Conservation (phyloP, 768 basidiomycete genomes). For the Rubroboletus pulcherrimus region DNA sequence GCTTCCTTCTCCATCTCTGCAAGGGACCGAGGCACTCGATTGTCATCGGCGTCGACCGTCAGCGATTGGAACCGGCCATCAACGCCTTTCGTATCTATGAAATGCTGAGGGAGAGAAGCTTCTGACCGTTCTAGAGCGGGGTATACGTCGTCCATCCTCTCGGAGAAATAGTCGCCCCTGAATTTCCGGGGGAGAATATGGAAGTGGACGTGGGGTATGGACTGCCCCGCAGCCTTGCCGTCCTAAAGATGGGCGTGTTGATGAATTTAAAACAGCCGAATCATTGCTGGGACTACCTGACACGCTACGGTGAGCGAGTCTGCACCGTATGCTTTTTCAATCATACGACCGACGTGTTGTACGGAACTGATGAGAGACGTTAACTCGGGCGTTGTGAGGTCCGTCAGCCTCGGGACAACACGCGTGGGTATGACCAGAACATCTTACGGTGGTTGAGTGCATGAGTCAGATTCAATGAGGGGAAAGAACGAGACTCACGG, state of each 20-base stretch:
- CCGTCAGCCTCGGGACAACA: slow-evolving; percentile 52
- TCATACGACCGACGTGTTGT: slow-evolving; percentile 69
- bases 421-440: slow-evolving; percentile 60
- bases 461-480: no score
- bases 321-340: slow-evolving; percentile 80
- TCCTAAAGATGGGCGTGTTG: slow-evolving; percentile 49
- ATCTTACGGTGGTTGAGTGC: slow-evolving; percentile 36
- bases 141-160: slow-evolving; percentile 70
- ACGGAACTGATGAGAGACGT: slow-evolving; percentile 77
- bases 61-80: slow-evolving; percentile 36
- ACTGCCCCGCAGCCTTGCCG: slow-evolving; percentile 80
- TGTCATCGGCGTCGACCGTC: slow-evolving; percentile 68
- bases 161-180: slow-evolving; percentile 62
- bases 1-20: slow-evolving; percentile 85
- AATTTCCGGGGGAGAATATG: slow-evolving; percentile 84
- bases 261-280: background rate
- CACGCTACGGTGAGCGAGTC: slow-evolving; percentile 85
- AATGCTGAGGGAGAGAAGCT: slow-evolving; percentile 41
- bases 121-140: slow-evolving; percentile 71
- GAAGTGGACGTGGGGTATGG: slow-evolving; percentile 81
- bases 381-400: slow-evolving; percentile 64
- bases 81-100: slow-evolving; percentile 20
- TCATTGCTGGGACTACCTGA: slow-evolving; percentile 52
- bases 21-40: slow-evolving; percentile 53
- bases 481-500: slow-evolving; percentile 53